A percentile compares a stretch with the other conserved stretches of the same genome.
phyloP scores from a whole-genome alignment of 352 stramenopile species.

The Phytophthora citricola region DNA sequence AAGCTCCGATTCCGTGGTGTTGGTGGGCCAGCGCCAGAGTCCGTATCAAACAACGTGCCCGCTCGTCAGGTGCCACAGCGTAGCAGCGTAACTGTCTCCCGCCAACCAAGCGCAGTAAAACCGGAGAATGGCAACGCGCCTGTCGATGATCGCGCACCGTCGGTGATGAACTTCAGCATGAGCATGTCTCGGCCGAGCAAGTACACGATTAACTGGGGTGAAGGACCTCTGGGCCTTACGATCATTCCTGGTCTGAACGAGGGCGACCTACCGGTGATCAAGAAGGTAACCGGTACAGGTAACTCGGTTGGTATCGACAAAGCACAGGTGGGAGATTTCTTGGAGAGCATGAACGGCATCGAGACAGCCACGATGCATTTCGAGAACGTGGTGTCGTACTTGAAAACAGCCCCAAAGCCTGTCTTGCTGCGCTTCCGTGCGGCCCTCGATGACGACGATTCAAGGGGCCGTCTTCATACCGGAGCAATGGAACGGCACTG shows the following conservation, averaged over 20 bases:
- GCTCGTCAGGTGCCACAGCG: constrained; percentile 17
- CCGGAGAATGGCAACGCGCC: constrained; percentile 16
- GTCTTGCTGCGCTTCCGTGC: constrained; percentile 76
- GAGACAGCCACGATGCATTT: constrained; percentile 74
- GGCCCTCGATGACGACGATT: constrained; percentile 44
- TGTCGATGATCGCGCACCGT: constrained; percentile 34
- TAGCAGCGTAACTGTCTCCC: constrained; percentile 38
- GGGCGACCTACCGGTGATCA: constrained; percentile 84
- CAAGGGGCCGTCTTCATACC: constrained; percentile 34
- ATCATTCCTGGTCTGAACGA: constrained; percentile 88
- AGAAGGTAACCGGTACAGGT: constrained; percentile 87
- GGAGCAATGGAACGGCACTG: constrained; percentile 41
- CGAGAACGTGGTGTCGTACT: constrained; percentile 81
- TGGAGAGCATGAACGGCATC: constrained; percentile 86
- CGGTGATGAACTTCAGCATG: constrained; percentile 49
- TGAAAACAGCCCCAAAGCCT: constrained; percentile 85
- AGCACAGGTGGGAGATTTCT: constrained; percentile 80
- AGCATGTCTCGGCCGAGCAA: constrained; percentile 69
- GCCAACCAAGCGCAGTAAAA: constrained; percentile 27
- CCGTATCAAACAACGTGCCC: constrained; percentile 22
- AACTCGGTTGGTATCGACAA: constrained; percentile 82
- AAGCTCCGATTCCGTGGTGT: constrained; percentile 88
- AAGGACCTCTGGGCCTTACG: constrained; percentile 82
- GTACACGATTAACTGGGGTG: constrained; percentile 83
- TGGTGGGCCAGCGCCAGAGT: constrained; percentile 53